Evolutionary conservation across 1,139 yeast genomes (phyloP).

Genomic region (Debaryomycetaceae sp.): DNA sequence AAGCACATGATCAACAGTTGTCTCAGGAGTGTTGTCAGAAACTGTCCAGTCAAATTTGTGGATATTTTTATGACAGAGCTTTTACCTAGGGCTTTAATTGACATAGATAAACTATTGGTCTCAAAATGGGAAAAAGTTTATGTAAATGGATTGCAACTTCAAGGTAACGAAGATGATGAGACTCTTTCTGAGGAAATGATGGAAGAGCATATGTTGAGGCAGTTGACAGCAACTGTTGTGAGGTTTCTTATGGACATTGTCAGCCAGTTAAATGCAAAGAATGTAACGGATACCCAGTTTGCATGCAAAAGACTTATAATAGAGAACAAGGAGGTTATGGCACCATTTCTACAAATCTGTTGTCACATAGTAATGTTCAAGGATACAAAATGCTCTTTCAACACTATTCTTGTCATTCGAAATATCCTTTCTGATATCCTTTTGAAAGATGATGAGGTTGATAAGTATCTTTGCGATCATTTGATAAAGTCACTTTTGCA

Average conservation of each 20-base stretch:
- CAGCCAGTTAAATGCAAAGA: slow-evolving; percentile 60
- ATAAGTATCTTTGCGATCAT: slow-evolving; percentile 65
- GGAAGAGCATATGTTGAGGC: slow-evolving; percentile 93
- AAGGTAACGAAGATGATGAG: slow-evolving; percentile 72
- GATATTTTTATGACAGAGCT: slow-evolving; percentile 71
- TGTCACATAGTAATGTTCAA: slow-evolving; percentile 77
- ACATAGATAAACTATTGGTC: slow-evolving; percentile 67
- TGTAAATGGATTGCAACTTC: slow-evolving; percentile 65
- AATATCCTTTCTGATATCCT: slow-evolving; percentile 66
- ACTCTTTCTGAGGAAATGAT: slow-evolving; percentile 95
- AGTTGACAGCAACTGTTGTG: slow-evolving; percentile 90
- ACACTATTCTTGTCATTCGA: slow-evolving; percentile 77
- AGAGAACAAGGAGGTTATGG: slow-evolving; percentile 63
- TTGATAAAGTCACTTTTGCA: slow-evolving; percentile 45
- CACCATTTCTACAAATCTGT: slow-evolving; percentile 73
- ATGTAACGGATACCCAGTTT: slow-evolving; percentile 54
- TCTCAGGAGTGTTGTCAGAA: slow-evolving; percentile 78
- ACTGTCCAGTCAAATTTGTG: slow-evolving; percentile 75
- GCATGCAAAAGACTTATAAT: slow-evolving; percentile 66
- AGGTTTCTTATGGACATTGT: slow-evolving; percentile 83
- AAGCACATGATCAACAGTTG: slow-evolving; percentile 92
- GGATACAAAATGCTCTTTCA: slow-evolving; percentile 90
- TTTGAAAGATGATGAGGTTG: slow-evolving; percentile 72
- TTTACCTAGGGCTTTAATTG: slow-evolving; percentile 70
- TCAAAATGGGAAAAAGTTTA: slow-evolving; percentile 74